Base-by-base conservation (phyloP, 169 alveolate genomes). In the Babesia sp. region DNA sequence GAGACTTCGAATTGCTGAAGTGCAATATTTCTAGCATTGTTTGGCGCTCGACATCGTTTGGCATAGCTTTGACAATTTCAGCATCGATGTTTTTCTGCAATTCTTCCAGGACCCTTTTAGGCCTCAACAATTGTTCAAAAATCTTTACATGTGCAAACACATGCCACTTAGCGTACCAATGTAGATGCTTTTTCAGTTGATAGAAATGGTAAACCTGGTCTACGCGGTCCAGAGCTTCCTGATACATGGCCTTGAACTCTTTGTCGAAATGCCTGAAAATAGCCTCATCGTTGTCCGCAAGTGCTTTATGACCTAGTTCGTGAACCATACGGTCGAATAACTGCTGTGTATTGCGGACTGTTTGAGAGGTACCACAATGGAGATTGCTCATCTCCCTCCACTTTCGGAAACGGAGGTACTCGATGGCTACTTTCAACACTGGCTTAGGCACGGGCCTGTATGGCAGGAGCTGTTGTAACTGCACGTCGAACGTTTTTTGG, bases 131-230 rank as follows among this genome's bases (percentile, higher is more conserved):
- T 41, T 50, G 46, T 8, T 46, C 48, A 11, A 64, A 31, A 1
- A 8, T 20, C 39, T 29, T 48, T 7, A 33, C 14, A 8, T 64
- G 45, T 29, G 45, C n/a, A n/a, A 64, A 64, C 12, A 64, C 34
- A 33, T 64, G 50, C 36, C 54, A n/a, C 16, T 29, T 31, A 0
- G 61, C 74, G 34, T 48, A 64, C 63, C 59, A 64, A 22, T 64
- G 36, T 8, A 64, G 33, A 50, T 64, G 74, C 8, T 44, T 46
- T 31, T 64, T 42, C 42, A 64, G 51, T 61, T 64, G 74, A 50
- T 64, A 64, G 61, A 46, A 64, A 56, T 50, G 59, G 61, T 64
- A 64, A 6, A 64, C 61, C 14, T 64, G 44, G 33, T 46, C 54
- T 2, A 64, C 63, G 4, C 61, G 41, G 9, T 50, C 63, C 29